Evolutionary conservation across 306 rosid genomes (phyloP).

Genomic region (Styphnolobium japonicum): DNA sequence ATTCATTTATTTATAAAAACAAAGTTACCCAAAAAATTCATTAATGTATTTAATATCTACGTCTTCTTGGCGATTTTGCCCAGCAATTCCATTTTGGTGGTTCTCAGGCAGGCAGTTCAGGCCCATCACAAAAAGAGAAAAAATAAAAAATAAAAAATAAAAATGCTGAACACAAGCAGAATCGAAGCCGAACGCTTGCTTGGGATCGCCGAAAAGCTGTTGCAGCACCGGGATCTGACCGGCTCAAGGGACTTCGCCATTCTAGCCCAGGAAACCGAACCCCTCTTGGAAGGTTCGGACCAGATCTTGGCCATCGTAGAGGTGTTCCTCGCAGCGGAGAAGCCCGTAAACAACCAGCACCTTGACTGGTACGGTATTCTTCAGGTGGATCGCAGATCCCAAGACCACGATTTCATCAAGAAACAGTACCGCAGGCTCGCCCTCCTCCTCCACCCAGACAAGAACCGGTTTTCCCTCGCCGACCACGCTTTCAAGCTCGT

Average conservation of each 20-base stretch:
- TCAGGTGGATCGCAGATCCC: slow-evolving; percentile 51
- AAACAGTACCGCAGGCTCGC: slow-evolving; percentile 73
- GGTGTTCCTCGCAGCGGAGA: slow-evolving; percentile 66
- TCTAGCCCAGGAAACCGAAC: slow-evolving; percentile 87
- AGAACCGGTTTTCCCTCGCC: slow-evolving; percentile 63
- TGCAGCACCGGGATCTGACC: slow-evolving; percentile 67
- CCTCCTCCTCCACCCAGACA: slow-evolving; percentile 79
- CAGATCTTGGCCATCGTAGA: slow-evolving; percentile 86
- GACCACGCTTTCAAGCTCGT: slow-evolving; percentile 80
- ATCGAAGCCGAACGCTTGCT: slow-evolving; percentile 82
- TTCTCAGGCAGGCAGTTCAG: background rate
- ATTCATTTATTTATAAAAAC: no score
- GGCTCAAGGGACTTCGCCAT: slow-evolving; percentile 74
- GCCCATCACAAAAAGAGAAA: background rate
- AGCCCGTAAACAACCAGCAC: slow-evolving; percentile 51
- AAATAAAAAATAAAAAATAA: background rate
- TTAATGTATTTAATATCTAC: no score
- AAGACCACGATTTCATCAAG: slow-evolving; percentile 58
- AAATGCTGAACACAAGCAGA: slow-evolving; percentile 40
- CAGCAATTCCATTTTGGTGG: background rate
- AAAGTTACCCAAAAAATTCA: no score
- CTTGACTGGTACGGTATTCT: slow-evolving; percentile 84
- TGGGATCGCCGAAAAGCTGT: slow-evolving; percentile 74
- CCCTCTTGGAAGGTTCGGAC: slow-evolving; percentile 82
- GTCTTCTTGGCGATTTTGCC: background rate